These are phyloP conservation scores for Ogataea paraovalis DNA, from an alignment of 805 yeast species.

Conservation along the genomic window DNA sequence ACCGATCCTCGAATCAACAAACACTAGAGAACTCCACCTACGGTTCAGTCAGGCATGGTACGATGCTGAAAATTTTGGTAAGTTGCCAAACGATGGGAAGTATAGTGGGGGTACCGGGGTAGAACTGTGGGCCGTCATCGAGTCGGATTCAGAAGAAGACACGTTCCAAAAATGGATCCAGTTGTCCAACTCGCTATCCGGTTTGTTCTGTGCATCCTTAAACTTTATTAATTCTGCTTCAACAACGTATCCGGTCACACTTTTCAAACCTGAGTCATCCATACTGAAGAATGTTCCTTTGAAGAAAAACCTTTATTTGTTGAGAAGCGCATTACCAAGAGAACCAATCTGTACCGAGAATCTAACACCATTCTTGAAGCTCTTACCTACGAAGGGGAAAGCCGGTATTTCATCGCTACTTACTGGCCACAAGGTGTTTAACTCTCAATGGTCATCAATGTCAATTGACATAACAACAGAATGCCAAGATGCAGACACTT, in stretches of 20 bases:
- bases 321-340: slow-evolving; percentile 86
- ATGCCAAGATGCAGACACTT: slow-evolving; percentile 39
- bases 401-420: slow-evolving; percentile 81
- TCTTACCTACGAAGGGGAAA: slow-evolving; percentile 88
- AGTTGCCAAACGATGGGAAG: slow-evolving; percentile 66
- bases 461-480: slow-evolving; percentile 70
- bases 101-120: slow-evolving; percentile 92
- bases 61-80: slow-evolving; percentile 88
- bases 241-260: slow-evolving; percentile 62
- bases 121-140: slow-evolving; percentile 85
- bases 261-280: slow-evolving; percentile 30
- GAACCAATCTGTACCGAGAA: slow-evolving; percentile 98
- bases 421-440: slow-evolving; percentile 88
- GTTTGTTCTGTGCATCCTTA: slow-evolving; percentile 91
- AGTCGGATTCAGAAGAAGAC: slow-evolving; percentile 48
- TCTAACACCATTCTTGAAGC: slow-evolving; percentile 85
- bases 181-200: slow-evolving; percentile 74
- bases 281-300: slow-evolving; percentile 24
- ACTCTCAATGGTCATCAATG: slow-evolving; percentile 92
- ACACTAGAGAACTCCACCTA: slow-evolving; percentile 72
- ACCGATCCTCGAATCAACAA: slow-evolving; percentile 64
- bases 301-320: slow-evolving; percentile 44
- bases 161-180: slow-evolving; percentile 68
- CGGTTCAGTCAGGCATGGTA: slow-evolving; percentile 94
- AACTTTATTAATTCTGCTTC: slow-evolving; percentile 79